Percentiles rank a stretch among this genome's conserved stretches.
Conservation (phyloP, 192 early-diverging fungal genomes). For the Backusella tuberculispora region DNA sequence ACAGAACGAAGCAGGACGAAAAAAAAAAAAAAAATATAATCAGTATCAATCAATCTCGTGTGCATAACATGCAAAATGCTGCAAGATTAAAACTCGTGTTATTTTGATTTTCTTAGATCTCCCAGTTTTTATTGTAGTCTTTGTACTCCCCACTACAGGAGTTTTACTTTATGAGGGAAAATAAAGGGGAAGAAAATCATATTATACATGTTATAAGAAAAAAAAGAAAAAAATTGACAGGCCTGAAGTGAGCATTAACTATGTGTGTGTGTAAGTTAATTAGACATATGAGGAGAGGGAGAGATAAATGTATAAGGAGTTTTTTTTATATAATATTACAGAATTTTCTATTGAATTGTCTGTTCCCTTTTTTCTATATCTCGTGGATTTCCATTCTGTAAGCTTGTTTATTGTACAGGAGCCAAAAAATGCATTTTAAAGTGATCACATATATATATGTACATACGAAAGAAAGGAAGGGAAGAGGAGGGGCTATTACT, state of each 20-base stretch:
- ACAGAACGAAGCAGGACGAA: neutral
- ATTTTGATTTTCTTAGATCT: slow-evolving; percentile 16
- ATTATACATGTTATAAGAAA: neutral
- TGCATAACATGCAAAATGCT: slow-evolving; percentile 1
- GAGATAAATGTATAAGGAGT: slow-evolving; percentile 3
- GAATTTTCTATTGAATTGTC: slow-evolving; percentile 15
- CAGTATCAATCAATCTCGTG: neutral
- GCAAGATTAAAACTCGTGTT: slow-evolving; percentile 15
- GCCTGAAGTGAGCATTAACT: neutral
- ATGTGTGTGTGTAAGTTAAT: neutral
- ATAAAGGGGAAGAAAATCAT: neutral
- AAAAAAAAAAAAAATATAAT: neutral
- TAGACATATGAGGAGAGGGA: neutral
- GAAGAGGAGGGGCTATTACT: neutral
- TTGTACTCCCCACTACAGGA: slow-evolving; percentile 1
- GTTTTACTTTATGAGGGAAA: slow-evolving; percentile 12
- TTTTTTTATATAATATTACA: slow-evolving; percentile 1
- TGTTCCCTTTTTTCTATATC: slow-evolving; percentile 11
- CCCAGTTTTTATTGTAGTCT: slow-evolving; percentile 13
- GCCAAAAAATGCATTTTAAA: neutral
- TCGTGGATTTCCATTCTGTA: neutral
- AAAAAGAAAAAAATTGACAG: slow-evolving; percentile 9
- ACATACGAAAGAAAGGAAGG: no score
- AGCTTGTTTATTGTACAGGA: neutral
- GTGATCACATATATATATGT: no score